These are phyloP conservation scores for Beauveria pseudobassiana DNA, from an alignment of 2,329 filamentous ascomycete species.

Conservation along the genomic window DNA sequence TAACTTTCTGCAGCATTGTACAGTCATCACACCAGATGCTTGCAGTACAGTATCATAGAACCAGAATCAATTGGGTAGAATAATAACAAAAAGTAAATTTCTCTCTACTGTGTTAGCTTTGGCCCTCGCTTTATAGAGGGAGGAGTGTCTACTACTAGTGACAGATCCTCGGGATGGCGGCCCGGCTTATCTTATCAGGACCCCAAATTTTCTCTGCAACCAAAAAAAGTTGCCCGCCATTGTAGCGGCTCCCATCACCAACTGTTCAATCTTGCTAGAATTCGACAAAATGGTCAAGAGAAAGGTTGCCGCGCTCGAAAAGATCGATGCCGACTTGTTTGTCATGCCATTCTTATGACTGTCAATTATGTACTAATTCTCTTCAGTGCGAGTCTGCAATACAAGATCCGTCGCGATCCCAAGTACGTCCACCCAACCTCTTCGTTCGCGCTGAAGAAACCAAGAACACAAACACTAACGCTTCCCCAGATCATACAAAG, in stretches of 20 bases:
- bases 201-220: constrained; percentile 6
- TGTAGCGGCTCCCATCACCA: not conserved
- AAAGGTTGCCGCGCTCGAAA: constrained; percentile 87
- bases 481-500: constrained; percentile 65
- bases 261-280: not conserved
- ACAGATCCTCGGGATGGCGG: too few relatives aligned
- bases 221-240: constrained; percentile 10
- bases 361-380: constrained; percentile 20
- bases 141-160: too few relatives aligned
- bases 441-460: not conserved
- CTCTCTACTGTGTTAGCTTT: too few relatives aligned
- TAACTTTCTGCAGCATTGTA: too few relatives aligned
- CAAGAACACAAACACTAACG: not conserved
- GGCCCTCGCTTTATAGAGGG: too few relatives aligned
- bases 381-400: constrained; percentile 71
- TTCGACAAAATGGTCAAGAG: constrained; percentile 65
- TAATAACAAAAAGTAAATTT: too few relatives aligned
- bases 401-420: constrained; percentile 85
- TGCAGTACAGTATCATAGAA: too few relatives aligned
- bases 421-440: constrained; percentile 41
- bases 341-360: constrained; percentile 19
- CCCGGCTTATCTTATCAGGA: not conserved
- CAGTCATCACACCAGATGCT: too few relatives aligned
- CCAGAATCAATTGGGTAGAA: too few relatives aligned
- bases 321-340: constrained; percentile 83